phyloP scores from a whole-genome alignment of 768 basidiomycete genomes.

The button mushroom (Agaricus bisporus) region DNA sequence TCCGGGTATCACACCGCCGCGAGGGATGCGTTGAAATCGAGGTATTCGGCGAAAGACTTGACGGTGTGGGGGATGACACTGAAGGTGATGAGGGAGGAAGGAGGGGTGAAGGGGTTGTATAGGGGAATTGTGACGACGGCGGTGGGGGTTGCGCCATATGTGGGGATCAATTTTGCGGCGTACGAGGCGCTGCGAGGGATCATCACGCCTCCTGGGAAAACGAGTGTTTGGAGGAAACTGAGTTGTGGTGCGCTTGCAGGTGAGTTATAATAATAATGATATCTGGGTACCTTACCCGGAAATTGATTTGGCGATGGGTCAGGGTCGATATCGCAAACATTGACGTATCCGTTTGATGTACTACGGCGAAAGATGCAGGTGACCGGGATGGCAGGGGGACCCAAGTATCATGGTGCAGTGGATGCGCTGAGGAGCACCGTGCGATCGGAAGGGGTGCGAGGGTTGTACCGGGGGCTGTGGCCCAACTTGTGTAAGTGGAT shows the following conservation, averaged over 20 bases:
- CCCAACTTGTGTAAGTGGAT: slow-evolving; percentile 71
- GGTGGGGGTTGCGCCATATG: slow-evolving; percentile 85
- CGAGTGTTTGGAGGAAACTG: slow-evolving; percentile 61
- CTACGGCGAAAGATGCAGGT: slow-evolving; percentile 95
- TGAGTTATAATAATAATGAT: slow-evolving; percentile 19
- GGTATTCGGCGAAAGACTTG: slow-evolving; percentile 47
- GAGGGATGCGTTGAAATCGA: slow-evolving; percentile 20
- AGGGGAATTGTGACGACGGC: slow-evolving; percentile 82
- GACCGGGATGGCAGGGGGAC: slow-evolving; percentile 62
- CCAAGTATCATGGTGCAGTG: slow-evolving; percentile 75
- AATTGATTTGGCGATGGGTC: slow-evolving; percentile 8
- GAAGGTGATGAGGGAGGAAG: slow-evolving; percentile 89
- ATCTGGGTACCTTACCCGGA: neutral
- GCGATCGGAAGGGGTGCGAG: slow-evolving; percentile 65
- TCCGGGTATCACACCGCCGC: slow-evolving; percentile 49
- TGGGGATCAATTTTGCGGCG: slow-evolving; percentile 89
- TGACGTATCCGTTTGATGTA: slow-evolving; percentile 96
- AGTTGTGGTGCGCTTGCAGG: slow-evolving; percentile 85
- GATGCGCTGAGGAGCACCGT: slow-evolving; percentile 71
- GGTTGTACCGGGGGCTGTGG: slow-evolving; percentile 85
- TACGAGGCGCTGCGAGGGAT: slow-evolving; percentile 79
- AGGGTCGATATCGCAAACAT: slow-evolving; percentile 89
- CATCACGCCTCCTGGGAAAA: slow-evolving; percentile 80
- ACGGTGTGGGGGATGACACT: slow-evolving; percentile 86
- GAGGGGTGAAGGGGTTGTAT: slow-evolving; percentile 82